A percentile compares a stretch with the other conserved stretches of the same genome.
These are phyloP conservation scores for Protostelium mycophagum DNA, from an alignment of 78 protist species.

Conservation along the genomic window DNA sequence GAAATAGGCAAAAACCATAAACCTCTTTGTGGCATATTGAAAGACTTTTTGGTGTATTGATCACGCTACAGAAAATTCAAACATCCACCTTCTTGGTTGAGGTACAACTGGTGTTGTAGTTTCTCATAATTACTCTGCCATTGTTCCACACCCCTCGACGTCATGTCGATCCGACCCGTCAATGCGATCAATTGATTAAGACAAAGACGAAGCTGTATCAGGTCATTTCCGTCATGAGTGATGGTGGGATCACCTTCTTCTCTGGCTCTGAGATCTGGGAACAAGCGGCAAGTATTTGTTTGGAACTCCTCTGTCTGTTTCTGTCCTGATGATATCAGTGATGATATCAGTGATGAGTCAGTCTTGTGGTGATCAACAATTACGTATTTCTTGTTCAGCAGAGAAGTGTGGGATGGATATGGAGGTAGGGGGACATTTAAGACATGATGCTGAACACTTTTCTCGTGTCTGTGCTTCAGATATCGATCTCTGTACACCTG, in stretches of 20 bases:
- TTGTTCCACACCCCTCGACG: neutral
- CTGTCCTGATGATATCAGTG: neutral
- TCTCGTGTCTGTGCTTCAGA: neutral
- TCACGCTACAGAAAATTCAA: neutral
- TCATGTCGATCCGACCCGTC: neutral
- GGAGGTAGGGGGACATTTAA: neutral
- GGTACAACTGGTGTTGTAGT: neutral
- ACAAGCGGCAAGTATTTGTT: neutral
- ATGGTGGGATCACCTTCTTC: neutral
- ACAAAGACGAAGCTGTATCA: neutral
- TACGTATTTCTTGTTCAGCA: neutral
- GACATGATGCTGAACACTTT: neutral
- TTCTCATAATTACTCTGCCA: neutral
- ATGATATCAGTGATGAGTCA: neutral
- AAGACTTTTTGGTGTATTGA: too few relatives aligned
- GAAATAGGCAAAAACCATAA: too few relatives aligned
- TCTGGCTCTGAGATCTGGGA: too few relatives aligned
- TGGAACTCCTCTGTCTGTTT: neutral
- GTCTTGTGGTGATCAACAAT: neutral
- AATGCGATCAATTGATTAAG: neutral
- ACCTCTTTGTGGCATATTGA: too few relatives aligned
- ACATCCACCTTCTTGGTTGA: neutral
- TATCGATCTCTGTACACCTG: neutral
- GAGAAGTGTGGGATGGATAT: neutral
- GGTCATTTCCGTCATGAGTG: neutral